phyloP scores from a whole-genome alignment of 331 rosid genomes.

The Phaseolus coccineus region DNA sequence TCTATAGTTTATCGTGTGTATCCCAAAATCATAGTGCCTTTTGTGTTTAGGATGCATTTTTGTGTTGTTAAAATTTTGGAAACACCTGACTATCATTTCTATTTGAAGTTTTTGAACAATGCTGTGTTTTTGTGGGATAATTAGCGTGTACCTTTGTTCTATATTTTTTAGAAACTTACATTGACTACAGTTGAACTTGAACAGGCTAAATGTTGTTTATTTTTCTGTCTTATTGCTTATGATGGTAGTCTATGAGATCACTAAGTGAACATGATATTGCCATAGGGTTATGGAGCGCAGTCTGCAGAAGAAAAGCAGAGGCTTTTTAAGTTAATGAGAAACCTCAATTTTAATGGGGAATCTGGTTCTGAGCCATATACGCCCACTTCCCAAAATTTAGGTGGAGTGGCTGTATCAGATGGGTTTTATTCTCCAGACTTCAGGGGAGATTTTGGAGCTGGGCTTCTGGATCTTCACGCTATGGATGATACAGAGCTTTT shows the following conservation, averaged over 20 bases:
- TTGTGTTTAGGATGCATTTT: neutral
- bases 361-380: conserved; percentile 76
- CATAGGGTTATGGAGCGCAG: conserved; percentile 84
- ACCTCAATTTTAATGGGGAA: conserved; percentile 86
- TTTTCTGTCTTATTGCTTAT: neutral
- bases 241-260: conserved; percentile 35
- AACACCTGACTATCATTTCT: neutral
- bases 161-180: conserved; percentile 14
- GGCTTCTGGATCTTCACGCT: conserved; percentile 90
- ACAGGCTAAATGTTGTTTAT: neutral
- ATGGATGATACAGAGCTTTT: conserved; percentile 94
- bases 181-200: conserved; percentile 3
- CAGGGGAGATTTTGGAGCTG: conserved; percentile 89
- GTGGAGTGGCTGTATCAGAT: conserved; percentile 60
- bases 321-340: conserved; percentile 82
- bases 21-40: neutral
- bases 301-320: conserved; percentile 91
- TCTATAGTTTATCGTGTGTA: neutral
- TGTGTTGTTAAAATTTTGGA: neutral
- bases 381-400: conserved; percentile 66
- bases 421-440: conserved; percentile 78
- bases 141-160: neutral
- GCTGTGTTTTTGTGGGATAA: conserved; percentile 29
- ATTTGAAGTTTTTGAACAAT: conserved; percentile 15
- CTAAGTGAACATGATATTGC: conserved; percentile 39